Base-by-base conservation (phyloP, 1,139 yeast genomes). In the Nakaseomyces sp. region DNA sequence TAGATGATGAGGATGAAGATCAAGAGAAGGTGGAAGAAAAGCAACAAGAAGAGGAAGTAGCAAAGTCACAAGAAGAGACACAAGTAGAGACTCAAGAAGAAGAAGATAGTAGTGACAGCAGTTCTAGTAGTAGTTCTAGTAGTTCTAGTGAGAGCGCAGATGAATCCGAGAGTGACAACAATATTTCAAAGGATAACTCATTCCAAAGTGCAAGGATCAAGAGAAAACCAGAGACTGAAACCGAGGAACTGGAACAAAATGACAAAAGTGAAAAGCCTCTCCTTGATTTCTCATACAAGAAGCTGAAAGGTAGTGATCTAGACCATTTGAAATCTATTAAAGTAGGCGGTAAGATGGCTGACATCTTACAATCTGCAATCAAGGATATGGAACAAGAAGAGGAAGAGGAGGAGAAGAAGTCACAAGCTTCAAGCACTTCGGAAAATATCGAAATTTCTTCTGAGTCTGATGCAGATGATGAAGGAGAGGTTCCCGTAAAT, bases 361-460 rank as follows among this genome's bases (percentile, higher is more conserved):
- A 22, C 22, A 18, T 35, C 28, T 10, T 35, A 20, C 26, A 35
- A n/a, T 13, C 16, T 5, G 38, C 38, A 13, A 35, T 35, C 19
- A 20, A 20, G n/a, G 38, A 35, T 13, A 44, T 36, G 33, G 39
- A 37, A 16, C 43, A 29, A 10, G 36, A 35, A 9, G 35, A 29
- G 25, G 9, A 32, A n/a, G n/a, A n/a, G n/a, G n/a, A n/a, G n/a
- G n/a, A n/a, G n/a, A n/a, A n/a, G n/a, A n/a, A n/a, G 15, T 30
- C 33, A 5, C 19, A 13, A 30, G 8, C 33, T 26, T 32, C 24
- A 7, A 4, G 18, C 2, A 18, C 15, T 15, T 32, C 36, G 6
- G 36, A 32, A 15, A 32, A 32, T 12, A 32, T 32, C 6, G 36
- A 32, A 12, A 32, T 32, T 12, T 32, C 36, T 7, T 32, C 36